Conservation (phyloP, 2,329 filamentous ascomycete genomes). For the Xylaria sp. region DNA sequence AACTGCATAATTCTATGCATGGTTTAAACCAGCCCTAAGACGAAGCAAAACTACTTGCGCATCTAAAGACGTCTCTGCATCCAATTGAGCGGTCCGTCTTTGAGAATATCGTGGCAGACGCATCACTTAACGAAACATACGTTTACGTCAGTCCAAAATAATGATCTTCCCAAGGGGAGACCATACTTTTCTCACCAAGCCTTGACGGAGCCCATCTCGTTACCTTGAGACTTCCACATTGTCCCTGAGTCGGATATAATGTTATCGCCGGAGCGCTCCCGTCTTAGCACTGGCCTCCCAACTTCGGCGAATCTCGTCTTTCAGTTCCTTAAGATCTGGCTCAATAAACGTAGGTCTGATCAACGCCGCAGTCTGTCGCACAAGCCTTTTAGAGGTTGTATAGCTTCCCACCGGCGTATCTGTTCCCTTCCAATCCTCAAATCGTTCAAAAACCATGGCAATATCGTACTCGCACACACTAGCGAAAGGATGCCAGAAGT, state of each 20-base stretch:
- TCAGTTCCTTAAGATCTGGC: conserved; percentile 35
- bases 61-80: background rate
- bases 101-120: background rate
- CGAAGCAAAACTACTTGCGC: background rate
- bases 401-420: conserved; percentile 32
- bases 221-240: background rate
- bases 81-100: background rate
- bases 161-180: background rate
- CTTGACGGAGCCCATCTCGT: background rate
- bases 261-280: conserved; percentile 16
- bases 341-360: conserved; percentile 38
- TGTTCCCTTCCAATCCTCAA: conserved; percentile 36
- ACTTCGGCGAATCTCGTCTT: conserved; percentile 34
- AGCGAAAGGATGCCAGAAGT: conserved; percentile 39
- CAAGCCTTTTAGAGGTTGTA: conserved; percentile 33
- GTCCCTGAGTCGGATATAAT: background rate
- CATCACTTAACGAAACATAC: conserved; percentile 3
- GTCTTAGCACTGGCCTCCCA: conserved; percentile 29
- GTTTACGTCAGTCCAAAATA: conserved; percentile 12
- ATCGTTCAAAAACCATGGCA: conserved; percentile 36
- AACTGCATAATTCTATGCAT: background rate
- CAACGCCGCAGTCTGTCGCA: conserved; percentile 33
- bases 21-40: background rate
- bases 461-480: conserved; percentile 38
- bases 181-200: conserved; percentile 2